phyloP scores from a whole-genome alignment of 2,329 filamentous ascomycete genomes.

The Exophiala phaeomuriformis region DNA sequence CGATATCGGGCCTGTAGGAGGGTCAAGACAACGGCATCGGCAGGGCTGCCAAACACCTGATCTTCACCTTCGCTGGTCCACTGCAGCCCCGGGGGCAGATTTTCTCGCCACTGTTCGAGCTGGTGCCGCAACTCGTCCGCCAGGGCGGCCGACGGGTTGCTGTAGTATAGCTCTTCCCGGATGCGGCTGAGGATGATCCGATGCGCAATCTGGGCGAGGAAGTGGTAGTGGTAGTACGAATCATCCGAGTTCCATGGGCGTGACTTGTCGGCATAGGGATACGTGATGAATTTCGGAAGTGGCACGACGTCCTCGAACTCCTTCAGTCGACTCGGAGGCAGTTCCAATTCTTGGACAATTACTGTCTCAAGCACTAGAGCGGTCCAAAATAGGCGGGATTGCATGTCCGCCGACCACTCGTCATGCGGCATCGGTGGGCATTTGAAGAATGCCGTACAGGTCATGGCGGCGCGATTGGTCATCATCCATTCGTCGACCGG shows the following conservation, averaged over 20 bases:
- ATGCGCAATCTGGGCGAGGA: slow-evolving; percentile 50
- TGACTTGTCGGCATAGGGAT: slow-evolving; percentile 34
- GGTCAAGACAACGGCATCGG: slow-evolving; percentile 17
- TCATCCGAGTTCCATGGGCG: slow-evolving; percentile 42
- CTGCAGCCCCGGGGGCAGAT: slow-evolving; percentile 44
- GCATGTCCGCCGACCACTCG: slow-evolving; percentile 50
- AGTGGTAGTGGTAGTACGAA: slow-evolving; percentile 51
- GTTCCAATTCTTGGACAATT: slow-evolving; percentile 48
- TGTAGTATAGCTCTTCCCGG: slow-evolving; percentile 42
- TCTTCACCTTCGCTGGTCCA: slow-evolving; percentile 36
- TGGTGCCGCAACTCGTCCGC: slow-evolving; percentile 49
- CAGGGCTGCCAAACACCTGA: slow-evolving; percentile 7
- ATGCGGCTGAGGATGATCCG: slow-evolving; percentile 49
- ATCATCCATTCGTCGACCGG: slow-evolving; percentile 50
- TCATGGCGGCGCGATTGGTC: slow-evolving; percentile 46
- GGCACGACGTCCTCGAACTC: slow-evolving; percentile 48
- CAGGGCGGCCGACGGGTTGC: slow-evolving; percentile 40
- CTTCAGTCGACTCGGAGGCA: slow-evolving; percentile 46
- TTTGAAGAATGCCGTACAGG: slow-evolving; percentile 36
- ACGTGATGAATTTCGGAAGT: slow-evolving; percentile 47
- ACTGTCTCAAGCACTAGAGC: slow-evolving; percentile 51
- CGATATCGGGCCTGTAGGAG: slow-evolving; percentile 20
- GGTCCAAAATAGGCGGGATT: slow-evolving; percentile 50
- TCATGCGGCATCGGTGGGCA: slow-evolving; percentile 40
- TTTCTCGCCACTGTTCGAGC: slow-evolving; percentile 49